These are phyloP conservation scores for Russula compacta DNA, from an alignment of 768 basidiomycete species.

Conservation along the genomic window DNA sequence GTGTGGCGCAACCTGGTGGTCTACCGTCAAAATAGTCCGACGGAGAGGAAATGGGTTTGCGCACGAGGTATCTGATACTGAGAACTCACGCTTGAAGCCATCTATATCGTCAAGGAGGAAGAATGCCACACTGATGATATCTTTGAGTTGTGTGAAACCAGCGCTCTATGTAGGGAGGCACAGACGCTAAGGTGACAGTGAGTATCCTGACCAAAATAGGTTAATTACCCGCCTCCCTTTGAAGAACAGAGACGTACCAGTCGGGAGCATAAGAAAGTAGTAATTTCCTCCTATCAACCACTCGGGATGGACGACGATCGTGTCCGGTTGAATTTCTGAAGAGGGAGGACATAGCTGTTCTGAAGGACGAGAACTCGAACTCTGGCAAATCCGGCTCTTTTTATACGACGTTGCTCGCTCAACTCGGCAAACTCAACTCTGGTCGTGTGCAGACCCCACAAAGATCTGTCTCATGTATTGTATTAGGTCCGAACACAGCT, in stretches of 20 bases:
- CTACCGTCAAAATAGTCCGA: conserved; percentile 19
- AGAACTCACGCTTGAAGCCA: conserved; percentile 73
- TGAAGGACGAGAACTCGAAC: background rate
- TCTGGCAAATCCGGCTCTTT: background rate
- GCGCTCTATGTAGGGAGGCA: conserved; percentile 10
- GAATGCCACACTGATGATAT: conserved; percentile 38
- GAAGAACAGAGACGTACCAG: conserved; percentile 40
- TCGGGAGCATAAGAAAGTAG: conserved; percentile 64
- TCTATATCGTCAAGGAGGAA: conserved; percentile 54
- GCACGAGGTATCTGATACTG: conserved; percentile 66
- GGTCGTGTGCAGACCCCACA: too few species aligned
- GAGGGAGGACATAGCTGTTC: background rate
- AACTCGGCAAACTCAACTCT: too few species aligned
- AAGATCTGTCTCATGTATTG: too few species aligned
- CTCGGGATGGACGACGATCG: background rate
- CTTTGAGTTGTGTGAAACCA: conserved; percentile 22
- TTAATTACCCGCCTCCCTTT: background rate
- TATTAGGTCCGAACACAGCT: too few species aligned
- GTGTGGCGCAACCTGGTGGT: conserved; percentile 29
- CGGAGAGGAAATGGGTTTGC: conserved; percentile 23
- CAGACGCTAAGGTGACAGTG: conserved; percentile 59
- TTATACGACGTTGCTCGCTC: background rate
- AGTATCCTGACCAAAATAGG: conserved; percentile 41
- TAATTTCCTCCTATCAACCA: conserved; percentile 27
- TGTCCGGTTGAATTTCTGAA: background rate